Conservation (phyloP, 805 yeast genomes). For the Saturnispora mendoncae region DNA sequence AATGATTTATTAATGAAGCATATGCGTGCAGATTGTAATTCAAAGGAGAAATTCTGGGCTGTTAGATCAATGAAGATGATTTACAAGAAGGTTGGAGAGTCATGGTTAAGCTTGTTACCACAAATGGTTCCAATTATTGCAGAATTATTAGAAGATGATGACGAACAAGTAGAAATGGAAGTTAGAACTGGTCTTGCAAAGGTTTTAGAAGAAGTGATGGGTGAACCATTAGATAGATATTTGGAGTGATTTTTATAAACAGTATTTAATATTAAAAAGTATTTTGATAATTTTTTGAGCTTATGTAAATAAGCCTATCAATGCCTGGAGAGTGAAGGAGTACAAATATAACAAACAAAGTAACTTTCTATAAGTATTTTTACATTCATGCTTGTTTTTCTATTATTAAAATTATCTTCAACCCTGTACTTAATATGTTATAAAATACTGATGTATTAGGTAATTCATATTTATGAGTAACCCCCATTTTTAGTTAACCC, state of each 20-base stretch:
- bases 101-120: constrained; percentile 85
- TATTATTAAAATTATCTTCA: too few species aligned
- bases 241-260: constrained; percentile 29
- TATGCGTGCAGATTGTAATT: constrained; percentile 52
- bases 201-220: constrained; percentile 84
- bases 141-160: constrained; percentile 91
- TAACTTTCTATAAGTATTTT: too few species aligned
- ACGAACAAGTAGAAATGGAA: constrained; percentile 85
- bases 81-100: constrained; percentile 88
- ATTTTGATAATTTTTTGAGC: background rate
- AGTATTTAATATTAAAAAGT: background rate
- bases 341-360: too few species aligned
- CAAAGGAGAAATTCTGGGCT: constrained; percentile 70
- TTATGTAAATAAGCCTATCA: too few species aligned
- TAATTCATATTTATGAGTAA: too few species aligned
- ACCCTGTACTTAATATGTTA: too few species aligned
- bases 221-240: constrained; percentile 88
- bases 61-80: constrained; percentile 68
- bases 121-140: constrained; percentile 94
- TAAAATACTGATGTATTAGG: too few species aligned
- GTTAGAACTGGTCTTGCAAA: constrained; percentile 85
- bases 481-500: too few species aligned
- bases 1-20: constrained; percentile 55
- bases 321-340: too few species aligned
- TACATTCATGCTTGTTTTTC: too few species aligned